These are phyloP conservation scores for Fusarium kyushuense DNA, from an alignment of 2,329 filamentous ascomycete species.

Conservation along the genomic window DNA sequence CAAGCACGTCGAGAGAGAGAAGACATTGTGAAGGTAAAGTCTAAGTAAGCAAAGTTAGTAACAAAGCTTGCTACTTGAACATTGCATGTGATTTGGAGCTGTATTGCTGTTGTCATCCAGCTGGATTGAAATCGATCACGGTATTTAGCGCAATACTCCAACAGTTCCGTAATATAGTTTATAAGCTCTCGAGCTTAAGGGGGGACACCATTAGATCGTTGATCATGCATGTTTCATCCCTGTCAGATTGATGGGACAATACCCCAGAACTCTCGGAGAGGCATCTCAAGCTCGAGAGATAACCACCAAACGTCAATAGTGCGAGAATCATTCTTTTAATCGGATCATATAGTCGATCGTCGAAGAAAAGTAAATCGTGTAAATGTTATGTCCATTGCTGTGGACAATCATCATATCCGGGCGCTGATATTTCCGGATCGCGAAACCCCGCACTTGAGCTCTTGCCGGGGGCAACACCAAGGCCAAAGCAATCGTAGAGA, in stretches of 20 bases:
- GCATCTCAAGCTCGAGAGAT: background rate
- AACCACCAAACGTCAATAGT: background rate
- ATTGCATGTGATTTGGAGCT: constrained; percentile 8
- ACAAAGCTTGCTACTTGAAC: background rate
- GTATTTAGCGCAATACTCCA: background rate
- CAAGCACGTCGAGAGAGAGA: constrained; percentile 84
- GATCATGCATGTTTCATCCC: background rate
- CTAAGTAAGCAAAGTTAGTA: constrained; percentile 32
- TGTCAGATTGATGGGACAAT: background rate
- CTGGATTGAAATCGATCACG: too few species aligned
- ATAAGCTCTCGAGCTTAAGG: background rate
- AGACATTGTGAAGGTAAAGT: constrained; percentile 69
- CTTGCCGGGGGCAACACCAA: constrained; percentile 24
- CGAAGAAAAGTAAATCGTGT: background rate
- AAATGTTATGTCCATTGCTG: background rate
- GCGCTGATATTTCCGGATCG: constrained; percentile 7
- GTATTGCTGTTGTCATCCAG: background rate
- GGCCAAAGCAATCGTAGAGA: background rate
- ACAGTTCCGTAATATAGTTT: background rate
- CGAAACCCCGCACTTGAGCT: constrained; percentile 35
- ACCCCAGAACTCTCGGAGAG: background rate
- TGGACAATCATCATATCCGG: constrained; percentile 6
- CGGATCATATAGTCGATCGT: background rate
- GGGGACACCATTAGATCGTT: background rate
- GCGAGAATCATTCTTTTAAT: background rate